Evolutionary conservation across 2,329 filamentous ascomycete species (phyloP), one percentile per base, ranked within the genome.

Genomic region (Ustulina deusta): DNA sequence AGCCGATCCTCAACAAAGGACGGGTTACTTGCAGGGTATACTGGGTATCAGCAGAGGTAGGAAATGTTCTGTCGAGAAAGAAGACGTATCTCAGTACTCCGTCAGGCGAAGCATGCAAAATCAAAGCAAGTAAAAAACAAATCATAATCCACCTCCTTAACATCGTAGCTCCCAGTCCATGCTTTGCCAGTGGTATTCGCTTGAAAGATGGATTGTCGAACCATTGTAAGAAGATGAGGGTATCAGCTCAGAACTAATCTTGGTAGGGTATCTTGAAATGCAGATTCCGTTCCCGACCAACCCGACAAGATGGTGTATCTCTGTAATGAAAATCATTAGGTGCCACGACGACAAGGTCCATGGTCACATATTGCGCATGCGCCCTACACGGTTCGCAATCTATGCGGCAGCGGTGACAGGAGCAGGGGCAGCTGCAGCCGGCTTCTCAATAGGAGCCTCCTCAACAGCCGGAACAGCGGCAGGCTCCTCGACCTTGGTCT

Each of bases 181-280:
- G 72, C 71, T 68, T 66, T 61, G 61, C 68, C 57, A 49, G 55
- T 73, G 38, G 66, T 70, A 62, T 64, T 62, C 64, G 63, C 68
- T 66, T 40, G 62, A 61, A 73, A 72, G 71, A 69, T 69, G 70
- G 67, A 68, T 65, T 52, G 68, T 67, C 65, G 61, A 66, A 69
- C 66, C 66, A 65, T 64, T 64, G 65, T 71, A 74, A 73, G 64
- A 71, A 75, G 72, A 74, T 72, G 73, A 73, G 76, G 76, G 75
- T 78, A 78, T 78, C 76, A 76, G 73, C 75, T 76, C 71, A 74
- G 75, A 77, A 77, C 75, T 75, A 77, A 74, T 77, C 74, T 76
- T 73, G 73, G 68, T 68, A 69, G 77, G 77, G 77, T 78, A 78
- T 78, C 77, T 78, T 78, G 75, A 78, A 79, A 79, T 78, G 76